These are phyloP conservation scores for Sicyos edulis DNA, from an alignment of 306 rosid genomes.

Conservation along the genomic window DNA sequence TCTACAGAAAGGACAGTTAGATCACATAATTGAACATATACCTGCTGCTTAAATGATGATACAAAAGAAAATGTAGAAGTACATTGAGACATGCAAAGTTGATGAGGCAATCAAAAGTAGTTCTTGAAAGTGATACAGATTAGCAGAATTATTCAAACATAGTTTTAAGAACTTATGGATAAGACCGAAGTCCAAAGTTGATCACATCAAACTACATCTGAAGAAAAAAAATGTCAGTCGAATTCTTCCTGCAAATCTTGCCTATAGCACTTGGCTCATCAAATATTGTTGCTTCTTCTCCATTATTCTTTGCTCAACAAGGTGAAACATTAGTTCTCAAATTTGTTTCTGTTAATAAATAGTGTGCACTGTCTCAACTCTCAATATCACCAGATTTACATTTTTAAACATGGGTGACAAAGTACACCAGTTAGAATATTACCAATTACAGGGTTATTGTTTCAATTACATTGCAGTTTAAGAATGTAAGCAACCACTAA, in stretches of 20 bases:
- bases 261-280: not conserved
- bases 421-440: slow-evolving; percentile 2
- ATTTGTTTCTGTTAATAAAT: not conserved
- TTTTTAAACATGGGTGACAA: not conserved
- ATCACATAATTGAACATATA: slow-evolving; percentile 9
- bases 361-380: not conserved
- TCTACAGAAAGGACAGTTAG: slow-evolving; percentile 36
- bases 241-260: not conserved
- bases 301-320: not conserved
- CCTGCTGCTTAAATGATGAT: not conserved
- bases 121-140: not conserved
- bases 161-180: not conserved
- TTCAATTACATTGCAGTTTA: not conserved
- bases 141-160: not conserved
- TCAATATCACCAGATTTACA: not conserved
- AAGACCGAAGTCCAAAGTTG: not conserved
- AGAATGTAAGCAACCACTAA: not conserved
- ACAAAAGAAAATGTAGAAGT: not conserved
- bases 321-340: slow-evolving; percentile 8
- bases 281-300: not conserved
- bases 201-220: not conserved
- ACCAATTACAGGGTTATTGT: not conserved
- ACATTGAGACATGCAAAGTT: slow-evolving; percentile 13
- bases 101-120: not conserved
- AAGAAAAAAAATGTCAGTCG: not conserved